These are phyloP conservation scores for Tylopilus intermedius DNA, from an alignment of 768 basidiomycete genomes.

Conservation along the genomic window DNA sequence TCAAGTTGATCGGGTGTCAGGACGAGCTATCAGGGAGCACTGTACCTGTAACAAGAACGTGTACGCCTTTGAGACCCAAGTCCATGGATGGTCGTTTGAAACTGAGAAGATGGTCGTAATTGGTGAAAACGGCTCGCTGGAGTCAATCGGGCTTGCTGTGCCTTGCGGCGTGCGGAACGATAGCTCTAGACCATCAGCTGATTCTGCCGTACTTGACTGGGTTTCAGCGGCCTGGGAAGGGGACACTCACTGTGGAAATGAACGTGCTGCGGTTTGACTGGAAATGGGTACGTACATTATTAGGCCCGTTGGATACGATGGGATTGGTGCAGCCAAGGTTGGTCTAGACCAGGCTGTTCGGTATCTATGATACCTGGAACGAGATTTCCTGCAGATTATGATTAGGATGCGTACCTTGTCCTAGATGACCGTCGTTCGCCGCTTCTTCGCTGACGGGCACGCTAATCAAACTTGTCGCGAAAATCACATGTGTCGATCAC, in stretches of 20 bases:
- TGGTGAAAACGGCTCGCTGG: not conserved
- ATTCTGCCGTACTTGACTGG: not conserved
- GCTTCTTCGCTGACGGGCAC: not conserved
- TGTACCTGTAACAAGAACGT: slow-evolving; percentile 65
- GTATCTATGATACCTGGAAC: not conserved
- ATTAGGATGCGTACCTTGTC: too few species aligned
- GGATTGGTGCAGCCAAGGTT: not conserved
- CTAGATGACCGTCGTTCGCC: not conserved
- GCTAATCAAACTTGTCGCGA: not conserved
- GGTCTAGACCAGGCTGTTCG: not conserved
- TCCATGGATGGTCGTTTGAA: slow-evolving; percentile 36
- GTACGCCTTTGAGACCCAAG: slow-evolving; percentile 52
- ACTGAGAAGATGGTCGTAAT: not conserved
- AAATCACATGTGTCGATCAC: not conserved
- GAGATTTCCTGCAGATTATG: too few species aligned
- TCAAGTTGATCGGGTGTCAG: not conserved
- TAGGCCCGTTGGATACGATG: not conserved
- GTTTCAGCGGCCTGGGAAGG: slow-evolving; percentile 18
- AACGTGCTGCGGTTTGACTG: not conserved
- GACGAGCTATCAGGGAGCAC: too few species aligned
- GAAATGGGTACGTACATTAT: not conserved
- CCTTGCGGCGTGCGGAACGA: slow-evolving; percentile 7
- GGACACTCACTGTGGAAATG: slow-evolving; percentile 1
- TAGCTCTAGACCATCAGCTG: slow-evolving; percentile 9
- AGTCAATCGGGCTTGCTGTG: not conserved